phyloP scores from a whole-genome alignment of 1,284 basidiomycete genomes.

The Bjerkandera adusta region DNA sequence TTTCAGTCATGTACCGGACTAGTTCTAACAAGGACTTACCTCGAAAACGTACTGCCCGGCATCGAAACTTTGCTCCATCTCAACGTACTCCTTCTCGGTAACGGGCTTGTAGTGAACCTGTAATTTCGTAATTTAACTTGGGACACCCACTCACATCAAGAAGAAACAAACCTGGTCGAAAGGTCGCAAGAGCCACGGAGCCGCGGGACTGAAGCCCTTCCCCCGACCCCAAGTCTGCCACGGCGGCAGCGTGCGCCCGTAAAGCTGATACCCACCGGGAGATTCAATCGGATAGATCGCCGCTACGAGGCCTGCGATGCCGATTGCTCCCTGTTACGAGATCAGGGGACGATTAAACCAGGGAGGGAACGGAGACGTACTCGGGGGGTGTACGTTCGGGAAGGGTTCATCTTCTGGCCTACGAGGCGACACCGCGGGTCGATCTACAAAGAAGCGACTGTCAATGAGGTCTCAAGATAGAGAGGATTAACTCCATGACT shows the following conservation, averaged over 20 bases:
- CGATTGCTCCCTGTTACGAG: slow-evolving; percentile 54
- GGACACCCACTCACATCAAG: neutral
- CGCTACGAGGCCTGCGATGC: slow-evolving; percentile 57
- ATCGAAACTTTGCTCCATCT: slow-evolving; percentile 57
- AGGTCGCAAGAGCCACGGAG: slow-evolving; percentile 59
- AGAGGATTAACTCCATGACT: slow-evolving; percentile 15
- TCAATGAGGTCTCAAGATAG: neutral
- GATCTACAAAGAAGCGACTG: slow-evolving; percentile 36
- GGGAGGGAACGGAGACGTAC: slow-evolving; percentile 30
- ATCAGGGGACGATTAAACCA: neutral
- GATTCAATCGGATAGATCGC: slow-evolving; percentile 68
- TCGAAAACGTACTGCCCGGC: slow-evolving; percentile 59
- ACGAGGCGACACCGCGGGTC: slow-evolving; percentile 60
- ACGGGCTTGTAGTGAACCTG: slow-evolving; percentile 49
- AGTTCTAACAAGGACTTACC: slow-evolving; percentile 27
- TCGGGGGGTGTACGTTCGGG: slow-evolving; percentile 56
- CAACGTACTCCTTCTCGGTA: slow-evolving; percentile 42
- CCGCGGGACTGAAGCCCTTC: slow-evolving; percentile 40
- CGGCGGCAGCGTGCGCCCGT: slow-evolving; percentile 53
- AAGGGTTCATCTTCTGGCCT: slow-evolving; percentile 67
- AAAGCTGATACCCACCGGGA: slow-evolving; percentile 66
- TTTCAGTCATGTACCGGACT: neutral
- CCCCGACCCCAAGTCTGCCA: slow-evolving; percentile 66
- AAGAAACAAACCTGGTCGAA: slow-evolving; percentile 57
- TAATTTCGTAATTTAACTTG: neutral